Percentiles rank a stretch among this genome's conserved stretches.
Conservation (phyloP, 306 rosid genomes). For the Citrullus colocynthis region DNA sequence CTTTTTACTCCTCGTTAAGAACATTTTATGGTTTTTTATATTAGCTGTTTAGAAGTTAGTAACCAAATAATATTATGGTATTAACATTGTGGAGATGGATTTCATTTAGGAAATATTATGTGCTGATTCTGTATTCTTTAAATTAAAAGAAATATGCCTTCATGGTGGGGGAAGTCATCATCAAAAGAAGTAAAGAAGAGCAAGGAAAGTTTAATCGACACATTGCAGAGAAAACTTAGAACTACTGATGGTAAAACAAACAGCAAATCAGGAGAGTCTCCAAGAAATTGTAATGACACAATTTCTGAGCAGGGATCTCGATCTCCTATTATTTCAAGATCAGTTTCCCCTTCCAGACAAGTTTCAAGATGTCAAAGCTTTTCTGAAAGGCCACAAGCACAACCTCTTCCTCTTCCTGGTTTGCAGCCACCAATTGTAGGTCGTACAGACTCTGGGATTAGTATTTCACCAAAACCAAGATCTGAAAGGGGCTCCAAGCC, state of each 20-base stretch:
- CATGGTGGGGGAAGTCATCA: conserved; percentile 77
- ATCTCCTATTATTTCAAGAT: conserved; percentile 57
- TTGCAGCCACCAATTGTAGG: conserved; percentile 49
- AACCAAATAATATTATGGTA: background rate
- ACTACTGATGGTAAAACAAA: conserved; percentile 54
- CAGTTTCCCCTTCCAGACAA: conserved; percentile 78
- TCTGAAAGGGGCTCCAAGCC: conserved; percentile 52
- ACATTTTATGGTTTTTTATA: background rate
- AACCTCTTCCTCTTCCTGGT: conserved; percentile 72
- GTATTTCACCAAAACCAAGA: conserved; percentile 46
- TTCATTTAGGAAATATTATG: background rate
- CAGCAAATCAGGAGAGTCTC: conserved; percentile 52
- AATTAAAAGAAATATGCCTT: conserved; percentile 42
- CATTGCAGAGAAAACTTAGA: conserved; percentile 58
- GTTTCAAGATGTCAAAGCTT: conserved; percentile 94
- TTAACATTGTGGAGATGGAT: background rate
- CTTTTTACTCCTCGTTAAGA: background rate
- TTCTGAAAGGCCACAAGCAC: conserved; percentile 67
- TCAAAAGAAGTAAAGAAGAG: conserved; percentile 83
- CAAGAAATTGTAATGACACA: conserved; percentile 35
- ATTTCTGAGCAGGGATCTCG: conserved; percentile 70
- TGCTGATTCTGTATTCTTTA: background rate
- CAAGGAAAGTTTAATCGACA: conserved; percentile 71
- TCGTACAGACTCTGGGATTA: conserved; percentile 75
- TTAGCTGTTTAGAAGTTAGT: background rate